Percentiles rank a stretch among this genome's conserved stretches.
These are phyloP conservation scores for Leishmania tropica DNA, from an alignment of 208 protist species.

Conservation along the genomic window DNA sequence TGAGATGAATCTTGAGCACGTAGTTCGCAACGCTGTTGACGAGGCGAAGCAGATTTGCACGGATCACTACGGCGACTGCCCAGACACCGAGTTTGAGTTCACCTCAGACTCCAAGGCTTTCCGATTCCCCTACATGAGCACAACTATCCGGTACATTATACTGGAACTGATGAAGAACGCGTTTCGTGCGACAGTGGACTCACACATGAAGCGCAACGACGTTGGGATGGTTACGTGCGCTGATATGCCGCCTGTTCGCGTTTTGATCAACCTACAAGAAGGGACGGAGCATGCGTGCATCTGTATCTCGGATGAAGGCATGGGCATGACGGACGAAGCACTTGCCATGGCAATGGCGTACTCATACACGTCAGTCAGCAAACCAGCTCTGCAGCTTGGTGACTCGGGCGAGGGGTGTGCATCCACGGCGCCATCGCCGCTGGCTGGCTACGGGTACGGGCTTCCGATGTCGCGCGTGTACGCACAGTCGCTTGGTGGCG, in stretches of 20 bases:
- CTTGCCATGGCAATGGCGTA: conserved; percentile 91
- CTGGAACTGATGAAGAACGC: conserved; percentile 96
- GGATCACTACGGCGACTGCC: conserved; percentile 88
- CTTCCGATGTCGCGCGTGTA: conserved; percentile 94
- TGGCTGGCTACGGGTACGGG: conserved; percentile 96
- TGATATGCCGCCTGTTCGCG: conserved; percentile 80
- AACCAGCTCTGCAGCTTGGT: conserved; percentile 44
- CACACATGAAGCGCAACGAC: conserved; percentile 76
- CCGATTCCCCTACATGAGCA: conserved; percentile 92
- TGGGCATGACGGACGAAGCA: conserved; percentile 77
- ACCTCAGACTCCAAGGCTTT: conserved; percentile 63
- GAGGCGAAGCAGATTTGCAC: conserved; percentile 92
- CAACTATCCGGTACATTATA: conserved; percentile 95
- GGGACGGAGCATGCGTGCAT: conserved; percentile 82
- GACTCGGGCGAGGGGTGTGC: conserved; percentile 22
- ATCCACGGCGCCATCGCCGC: conserved; percentile 40
- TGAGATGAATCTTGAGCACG: conserved; percentile 81
- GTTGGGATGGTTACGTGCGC: conserved; percentile 71
- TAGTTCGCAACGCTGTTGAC: conserved; percentile 83
- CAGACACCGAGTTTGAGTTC: conserved; percentile 83
- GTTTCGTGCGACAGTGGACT: conserved; percentile 89
- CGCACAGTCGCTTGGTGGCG: conserved; percentile 92
- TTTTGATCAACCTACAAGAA: conserved; percentile 78
- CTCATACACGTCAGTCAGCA: conserved; percentile 92
- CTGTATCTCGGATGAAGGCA: conserved; percentile 82